Percentiles rank a stretch among this genome's conserved stretches.
phyloP scores from a whole-genome alignment of 306 rosid species.

The Dryas octopetala region DNA sequence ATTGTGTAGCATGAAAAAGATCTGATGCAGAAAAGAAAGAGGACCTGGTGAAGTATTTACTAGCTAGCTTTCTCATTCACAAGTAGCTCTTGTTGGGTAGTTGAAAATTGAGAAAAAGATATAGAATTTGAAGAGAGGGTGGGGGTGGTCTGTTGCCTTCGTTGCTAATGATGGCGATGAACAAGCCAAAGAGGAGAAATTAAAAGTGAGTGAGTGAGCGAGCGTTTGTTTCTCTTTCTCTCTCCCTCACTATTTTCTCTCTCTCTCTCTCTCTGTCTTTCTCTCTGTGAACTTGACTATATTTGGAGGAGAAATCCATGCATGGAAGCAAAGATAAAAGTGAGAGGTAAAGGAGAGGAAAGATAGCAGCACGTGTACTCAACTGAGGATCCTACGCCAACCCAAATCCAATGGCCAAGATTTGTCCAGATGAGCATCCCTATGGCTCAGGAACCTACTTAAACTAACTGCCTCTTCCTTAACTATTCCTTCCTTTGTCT shows the following conservation, averaged over 20 bases:
- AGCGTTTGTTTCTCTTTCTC: slow-evolving; percentile 49
- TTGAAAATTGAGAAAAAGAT: slow-evolving; percentile 36
- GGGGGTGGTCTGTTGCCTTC: slow-evolving; percentile 20
- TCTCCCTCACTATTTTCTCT: slow-evolving; percentile 16
- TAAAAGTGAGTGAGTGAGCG: slow-evolving; percentile 41
- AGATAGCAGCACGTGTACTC: slow-evolving; percentile 83
- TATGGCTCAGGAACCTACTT: slow-evolving; percentile 32
- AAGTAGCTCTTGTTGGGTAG: slow-evolving; percentile 32
- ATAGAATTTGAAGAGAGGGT: slow-evolving; percentile 10
- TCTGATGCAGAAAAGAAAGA: too few relatives aligned
- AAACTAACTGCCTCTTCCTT: slow-evolving; percentile 49
- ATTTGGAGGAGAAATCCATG: slow-evolving; percentile 98
- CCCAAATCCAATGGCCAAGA: slow-evolving; percentile 51
- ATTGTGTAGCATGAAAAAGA: background rate
- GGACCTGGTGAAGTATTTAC: background rate
- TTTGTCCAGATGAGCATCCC: slow-evolving; percentile 41
- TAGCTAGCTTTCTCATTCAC: slow-evolving; percentile 21
- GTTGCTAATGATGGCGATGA: slow-evolving; percentile 55
- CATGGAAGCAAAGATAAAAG: slow-evolving; percentile 78
- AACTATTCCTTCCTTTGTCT: slow-evolving; percentile 91
- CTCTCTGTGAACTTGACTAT: slow-evolving; percentile 43
- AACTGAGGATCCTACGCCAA: slow-evolving; percentile 65
- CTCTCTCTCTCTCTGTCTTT: slow-evolving; percentile 27
- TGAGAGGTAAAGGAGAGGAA: slow-evolving; percentile 33
- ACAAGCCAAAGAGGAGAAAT: slow-evolving; percentile 34